These are phyloP conservation scores for Psilocybe tampanensis DNA, from an alignment of 768 basidiomycete genomes.

Conservation along the genomic window DNA sequence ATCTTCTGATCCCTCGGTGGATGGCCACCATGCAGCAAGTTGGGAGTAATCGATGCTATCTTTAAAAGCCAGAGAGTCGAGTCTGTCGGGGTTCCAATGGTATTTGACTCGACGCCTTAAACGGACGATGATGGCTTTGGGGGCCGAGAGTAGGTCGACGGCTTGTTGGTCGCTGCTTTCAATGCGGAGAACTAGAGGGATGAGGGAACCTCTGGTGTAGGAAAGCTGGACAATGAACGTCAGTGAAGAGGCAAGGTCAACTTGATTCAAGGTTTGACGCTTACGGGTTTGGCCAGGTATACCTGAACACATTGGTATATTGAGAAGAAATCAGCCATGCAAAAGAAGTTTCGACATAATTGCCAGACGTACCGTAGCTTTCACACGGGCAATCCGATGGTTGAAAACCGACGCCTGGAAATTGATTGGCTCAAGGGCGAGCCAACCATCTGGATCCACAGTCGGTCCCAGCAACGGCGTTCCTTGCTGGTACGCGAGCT, in stretches of 20 bases:
- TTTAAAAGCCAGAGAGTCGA: constrained; percentile 12
- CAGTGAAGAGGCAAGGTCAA: neutral
- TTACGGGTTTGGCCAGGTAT: constrained; percentile 42
- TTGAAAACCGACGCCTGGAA: constrained; percentile 32
- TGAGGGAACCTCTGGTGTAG: constrained; percentile 42
- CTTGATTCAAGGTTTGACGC: neutral
- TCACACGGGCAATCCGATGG: constrained; percentile 28
- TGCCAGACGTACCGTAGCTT: constrained; percentile 34
- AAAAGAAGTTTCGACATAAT: neutral
- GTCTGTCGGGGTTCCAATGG: constrained; percentile 23
- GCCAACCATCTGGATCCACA: constrained; percentile 44
- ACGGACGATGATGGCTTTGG: constrained; percentile 32
- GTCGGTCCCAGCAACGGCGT: constrained; percentile 37
- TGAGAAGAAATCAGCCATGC: neutral
- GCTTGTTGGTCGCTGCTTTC: constrained; percentile 33
- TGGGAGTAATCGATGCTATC: constrained; percentile 18
- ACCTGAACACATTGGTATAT: constrained; percentile 25
- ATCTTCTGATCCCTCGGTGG: constrained; percentile 18
- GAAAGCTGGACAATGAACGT: constrained; percentile 28
- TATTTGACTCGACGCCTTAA: constrained; percentile 16
- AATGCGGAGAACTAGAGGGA: constrained; percentile 36
- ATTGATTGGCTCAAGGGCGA: constrained; percentile 24
- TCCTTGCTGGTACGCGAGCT: constrained; percentile 37
- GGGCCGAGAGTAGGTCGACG: constrained; percentile 35
- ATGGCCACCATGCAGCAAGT: constrained; percentile 21